Evolutionary conservation across 192 early-diverging fungal genomes (phyloP), one percentile per base, ranked within the genome.

Genomic region (Rhizophagus sp.): DNA sequence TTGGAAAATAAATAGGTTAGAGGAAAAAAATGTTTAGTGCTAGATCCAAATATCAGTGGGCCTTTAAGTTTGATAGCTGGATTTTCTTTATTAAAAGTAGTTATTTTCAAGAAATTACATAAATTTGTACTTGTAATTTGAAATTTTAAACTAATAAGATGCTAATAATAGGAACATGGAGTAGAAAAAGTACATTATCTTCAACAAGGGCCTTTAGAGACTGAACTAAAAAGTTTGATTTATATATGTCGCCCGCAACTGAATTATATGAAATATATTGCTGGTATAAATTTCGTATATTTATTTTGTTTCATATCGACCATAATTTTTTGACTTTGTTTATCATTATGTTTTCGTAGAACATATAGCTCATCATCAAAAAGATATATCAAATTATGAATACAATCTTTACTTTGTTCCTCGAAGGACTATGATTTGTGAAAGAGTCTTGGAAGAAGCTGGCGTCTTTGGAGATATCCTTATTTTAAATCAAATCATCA

Each of bases 111-210:
- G 5, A 22, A 50, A 70, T 25, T 47, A 13, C 17, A 25, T n/a
- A 69, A 33, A 52, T 73, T 67, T 65, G 41, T 74, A 22, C 9
- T 13, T 33, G 49, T 22, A 72, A 7, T 63, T 47, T 61, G 33
- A 19, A 47, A 47, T 17, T 30, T 1, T 30, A 30, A 30, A 30
- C 30, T 30, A 30, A 30, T 44, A 0, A 62, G 41, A 33, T 27
- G 10, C 33, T 15, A 62, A 63, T 68, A 41, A 75, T 80, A 94
- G 91, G 97, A 98, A 78, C 97, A 98, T 87, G 97, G 97, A 25
- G 96, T 97, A 15, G 95, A 97, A 74, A 97, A 96, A 87, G 93
- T 98, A 71, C 97, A 94, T 83, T 91, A 97, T 79, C 87, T 98
- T 25, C 85, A 93, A 24, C 75, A 88, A n/a, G 87, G 83, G 19